These are phyloP conservation scores for Mycena metata DNA, from an alignment of 768 basidiomycete species.

Conservation along the genomic window DNA sequence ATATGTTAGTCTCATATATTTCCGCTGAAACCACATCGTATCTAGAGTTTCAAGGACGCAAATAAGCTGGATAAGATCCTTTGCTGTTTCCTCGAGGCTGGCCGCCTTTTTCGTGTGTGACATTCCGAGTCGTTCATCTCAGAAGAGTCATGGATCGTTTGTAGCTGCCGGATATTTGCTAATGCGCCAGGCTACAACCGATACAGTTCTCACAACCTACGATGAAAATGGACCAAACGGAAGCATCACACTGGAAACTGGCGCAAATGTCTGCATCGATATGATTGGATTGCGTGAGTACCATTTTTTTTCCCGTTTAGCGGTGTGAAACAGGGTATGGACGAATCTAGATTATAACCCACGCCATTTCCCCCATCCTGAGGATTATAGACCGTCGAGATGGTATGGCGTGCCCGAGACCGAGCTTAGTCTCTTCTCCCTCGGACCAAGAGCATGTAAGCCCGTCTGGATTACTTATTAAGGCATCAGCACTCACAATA, in stretches of 20 bases:
- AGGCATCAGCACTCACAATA: neutral
- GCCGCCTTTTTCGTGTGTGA: constrained; percentile 36
- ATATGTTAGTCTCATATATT: neutral
- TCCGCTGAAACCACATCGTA: neutral
- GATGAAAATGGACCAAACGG: neutral
- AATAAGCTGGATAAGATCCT: constrained; percentile 31
- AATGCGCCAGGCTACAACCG: constrained; percentile 37
- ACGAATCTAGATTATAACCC: constrained; percentile 49
- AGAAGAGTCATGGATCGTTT: no score
- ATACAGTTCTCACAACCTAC: constrained; percentile 29
- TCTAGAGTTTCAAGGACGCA: constrained; percentile 34
- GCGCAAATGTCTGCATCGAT: constrained; percentile 7
- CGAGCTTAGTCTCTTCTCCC: constrained; percentile 37
- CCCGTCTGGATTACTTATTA: neutral
- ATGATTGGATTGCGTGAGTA: constrained; percentile 9
- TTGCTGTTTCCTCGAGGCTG: constrained; percentile 35
- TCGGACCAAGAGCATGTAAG: constrained; percentile 28
- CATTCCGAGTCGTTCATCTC: no score
- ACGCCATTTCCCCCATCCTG: constrained; percentile 46
- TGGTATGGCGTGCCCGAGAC: constrained; percentile 47
- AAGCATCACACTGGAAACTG: neutral
- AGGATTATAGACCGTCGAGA: constrained; percentile 48
- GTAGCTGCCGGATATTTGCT: constrained; percentile 36
- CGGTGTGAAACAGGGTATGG: neutral
- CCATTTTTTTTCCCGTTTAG: neutral